A percentile compares a stretch with the other conserved stretches of the same genome.
phyloP scores from a whole-genome alignment of 495 filamentous ascomycete genomes.

The Emericellopsis terricola region DNA sequence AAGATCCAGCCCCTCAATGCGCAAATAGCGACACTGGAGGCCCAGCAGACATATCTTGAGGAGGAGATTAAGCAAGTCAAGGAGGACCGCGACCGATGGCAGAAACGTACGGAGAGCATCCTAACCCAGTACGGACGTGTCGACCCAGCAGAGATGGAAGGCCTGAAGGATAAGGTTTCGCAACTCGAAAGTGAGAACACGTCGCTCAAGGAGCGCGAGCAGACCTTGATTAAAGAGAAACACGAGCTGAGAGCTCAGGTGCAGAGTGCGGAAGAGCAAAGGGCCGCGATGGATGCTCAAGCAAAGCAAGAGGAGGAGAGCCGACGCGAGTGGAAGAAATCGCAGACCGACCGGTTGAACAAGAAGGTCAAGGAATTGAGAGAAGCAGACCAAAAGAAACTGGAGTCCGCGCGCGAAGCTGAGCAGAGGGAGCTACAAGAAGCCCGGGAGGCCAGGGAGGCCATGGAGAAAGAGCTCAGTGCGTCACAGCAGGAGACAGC shows the following conservation, averaged over 20 bases:
- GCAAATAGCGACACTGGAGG: slow-evolving; percentile 62
- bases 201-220: slow-evolving; percentile 36
- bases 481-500: slow-evolving; percentile 10
- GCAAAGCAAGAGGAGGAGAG: slow-evolving; percentile 24
- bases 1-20: slow-evolving; percentile 70
- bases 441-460: slow-evolving; percentile 16
- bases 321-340: slow-evolving; percentile 22
- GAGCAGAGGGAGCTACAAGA: slow-evolving; percentile 17
- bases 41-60: slow-evolving; percentile 57
- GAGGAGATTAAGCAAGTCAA: slow-evolving; percentile 73
- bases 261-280: too few species aligned
- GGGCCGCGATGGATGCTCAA: too few species aligned
- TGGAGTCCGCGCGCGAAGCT: slow-evolving; percentile 14
- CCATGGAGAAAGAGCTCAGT: slow-evolving; percentile 9
- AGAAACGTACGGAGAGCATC: slow-evolving; percentile 84
- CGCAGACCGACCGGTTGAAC: slow-evolving; percentile 25
- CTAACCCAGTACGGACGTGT: slow-evolving; percentile 90
- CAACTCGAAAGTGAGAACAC: slow-evolving; percentile 55
- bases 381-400: slow-evolving; percentile 20
- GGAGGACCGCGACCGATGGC: slow-evolving; percentile 78
- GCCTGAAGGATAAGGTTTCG: slow-evolving; percentile 48
- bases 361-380: slow-evolving; percentile 20
- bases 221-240: slow-evolving; percentile 38
- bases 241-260: too few species aligned
- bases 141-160: slow-evolving; percentile 80